A percentile compares a stretch with the other conserved stretches of the same genome.
Conservation (phyloP, 208 protist genomes). For the Herpetomonas samuelpessoai region DNA sequence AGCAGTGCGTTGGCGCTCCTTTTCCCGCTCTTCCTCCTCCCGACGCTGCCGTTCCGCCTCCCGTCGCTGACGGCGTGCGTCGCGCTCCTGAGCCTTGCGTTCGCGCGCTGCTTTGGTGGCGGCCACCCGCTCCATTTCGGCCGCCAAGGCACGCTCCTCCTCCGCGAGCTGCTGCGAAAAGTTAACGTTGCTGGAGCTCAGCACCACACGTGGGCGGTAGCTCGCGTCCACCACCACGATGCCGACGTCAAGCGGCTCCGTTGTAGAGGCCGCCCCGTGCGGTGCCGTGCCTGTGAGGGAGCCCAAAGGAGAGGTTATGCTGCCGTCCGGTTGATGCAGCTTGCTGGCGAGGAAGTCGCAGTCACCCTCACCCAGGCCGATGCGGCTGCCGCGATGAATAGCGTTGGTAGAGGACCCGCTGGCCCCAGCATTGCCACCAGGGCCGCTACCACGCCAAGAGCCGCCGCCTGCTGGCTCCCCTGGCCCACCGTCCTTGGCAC, state of each 20-base stretch:
- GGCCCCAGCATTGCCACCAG: slow-evolving; percentile 1
- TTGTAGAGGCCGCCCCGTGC: not conserved
- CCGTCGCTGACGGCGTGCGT: not conserved
- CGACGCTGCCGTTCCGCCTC: not conserved
- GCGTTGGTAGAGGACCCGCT: not conserved
- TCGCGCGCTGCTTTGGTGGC: slow-evolving; percentile 2
- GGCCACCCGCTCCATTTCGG: slow-evolving; percentile 10
- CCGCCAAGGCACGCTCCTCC: slow-evolving; percentile 19
- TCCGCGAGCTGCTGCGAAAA: slow-evolving; percentile 27
- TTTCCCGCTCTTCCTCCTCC: slow-evolving; percentile 10
- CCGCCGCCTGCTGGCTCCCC: not conserved
- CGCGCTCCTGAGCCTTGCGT: not conserved
- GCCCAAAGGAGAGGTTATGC: not conserved
- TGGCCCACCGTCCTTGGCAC: not conserved
- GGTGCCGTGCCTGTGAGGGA: not conserved
- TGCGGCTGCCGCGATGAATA: slow-evolving; percentile 27
- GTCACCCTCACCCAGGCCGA: slow-evolving; percentile 43
- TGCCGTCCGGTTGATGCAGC: slow-evolving; percentile 17
- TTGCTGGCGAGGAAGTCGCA: slow-evolving; percentile 39
- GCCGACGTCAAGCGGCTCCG: slow-evolving; percentile 28
- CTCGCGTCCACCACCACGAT: slow-evolving; percentile 59
- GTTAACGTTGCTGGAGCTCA: slow-evolving; percentile 28
- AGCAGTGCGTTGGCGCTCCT: not conserved
- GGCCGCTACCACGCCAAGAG: not conserved
- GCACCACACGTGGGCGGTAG: slow-evolving; percentile 46